These are phyloP conservation scores for Stereum hirsutum DNA, from an alignment of 1,284 basidiomycete species.

Conservation along the genomic window DNA sequence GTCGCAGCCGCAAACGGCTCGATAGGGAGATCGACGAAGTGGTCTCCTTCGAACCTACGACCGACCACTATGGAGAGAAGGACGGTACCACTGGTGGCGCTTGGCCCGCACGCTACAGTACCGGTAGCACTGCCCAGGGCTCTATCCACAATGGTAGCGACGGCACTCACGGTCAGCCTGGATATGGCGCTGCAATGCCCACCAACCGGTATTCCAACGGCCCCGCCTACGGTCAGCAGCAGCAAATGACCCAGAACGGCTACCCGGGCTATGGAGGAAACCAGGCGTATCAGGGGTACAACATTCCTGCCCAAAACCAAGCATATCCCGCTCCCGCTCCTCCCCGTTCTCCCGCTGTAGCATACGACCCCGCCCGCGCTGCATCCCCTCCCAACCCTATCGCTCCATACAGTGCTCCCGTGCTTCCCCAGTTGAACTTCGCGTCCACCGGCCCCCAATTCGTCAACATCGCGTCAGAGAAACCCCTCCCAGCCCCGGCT, in stretches of 20 bases:
- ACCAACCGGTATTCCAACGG: not conserved
- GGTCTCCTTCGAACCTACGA: slow-evolving; percentile 42
- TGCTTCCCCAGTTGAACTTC: not conserved
- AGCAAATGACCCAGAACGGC: not conserved
- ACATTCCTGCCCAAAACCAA: not conserved
- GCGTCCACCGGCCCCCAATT: not conserved
- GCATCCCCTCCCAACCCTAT: not conserved
- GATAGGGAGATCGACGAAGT: slow-evolving; percentile 28
- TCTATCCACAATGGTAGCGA: too few relatives aligned
- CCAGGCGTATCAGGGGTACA: not conserved
- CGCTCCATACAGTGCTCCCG: not conserved
- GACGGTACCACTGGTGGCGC: slow-evolving; percentile 11
- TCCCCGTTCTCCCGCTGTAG: not conserved
- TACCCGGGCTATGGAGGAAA: not conserved
- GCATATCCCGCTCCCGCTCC: not conserved
- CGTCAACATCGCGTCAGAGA: not conserved
- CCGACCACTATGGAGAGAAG: slow-evolving; percentile 14
- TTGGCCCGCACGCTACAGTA: not conserved
- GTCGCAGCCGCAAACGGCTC: slow-evolving; percentile 35
- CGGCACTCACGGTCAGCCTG: not conserved
- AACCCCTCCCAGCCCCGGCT: too few relatives aligned
- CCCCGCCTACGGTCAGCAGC: not conserved
- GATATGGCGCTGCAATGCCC: not conserved
- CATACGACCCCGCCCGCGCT: not conserved
- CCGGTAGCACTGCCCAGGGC: not conserved